Base-by-base conservation (phyloP, 306 rosid genomes). In the Comarum palustre region DNA sequence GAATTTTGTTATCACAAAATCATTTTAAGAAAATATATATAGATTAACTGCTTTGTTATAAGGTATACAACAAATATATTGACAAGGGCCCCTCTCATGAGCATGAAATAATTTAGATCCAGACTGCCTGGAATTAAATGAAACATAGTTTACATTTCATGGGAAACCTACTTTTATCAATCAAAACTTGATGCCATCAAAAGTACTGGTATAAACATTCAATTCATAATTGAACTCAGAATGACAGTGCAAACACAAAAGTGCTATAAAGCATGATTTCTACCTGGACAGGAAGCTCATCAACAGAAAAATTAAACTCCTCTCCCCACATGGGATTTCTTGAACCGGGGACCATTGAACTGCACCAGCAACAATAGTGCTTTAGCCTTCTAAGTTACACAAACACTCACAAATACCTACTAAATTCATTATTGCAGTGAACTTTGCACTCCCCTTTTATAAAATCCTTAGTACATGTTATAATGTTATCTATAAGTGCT, bases 241-340 rank as follows among this genome's bases (percentile, higher is more conserved):
- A 17, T 47, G 27, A 48, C 27, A 68, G 27, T 48, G 60, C 73
- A 52, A 48, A 31, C 29, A 14, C 4, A 10, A 16, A 34, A 20
- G 25, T 32, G n/a, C 38, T 50, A 34, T 16, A 51, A 48, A 48
- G 27, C 48, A 61, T 51, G 41, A 76, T 75, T 60, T 45, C 65
- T 78, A 94, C 98, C 98, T 91, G 86, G 50, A 88, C 98, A 70
- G 98, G 98, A 76, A 94, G 95, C 85, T 94, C 96, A 66, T 94
- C 96, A 62, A 88, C 97, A 68, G 90, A 83, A 86, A 94, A 94
- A 87, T 91, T 87, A 82, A 94, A 94, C 82, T 91, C 98, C 87
- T 94, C 98, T 4, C 98, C 98, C 98, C 98, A 94, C 98, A 91
- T 86, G 67, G 98, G 98, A 89, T 94, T 94, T 88, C 98, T 91